phyloP scores from a whole-genome alignment of 2,329 filamentous ascomycete species.

The Macrophomina pseudophaseolina region DNA sequence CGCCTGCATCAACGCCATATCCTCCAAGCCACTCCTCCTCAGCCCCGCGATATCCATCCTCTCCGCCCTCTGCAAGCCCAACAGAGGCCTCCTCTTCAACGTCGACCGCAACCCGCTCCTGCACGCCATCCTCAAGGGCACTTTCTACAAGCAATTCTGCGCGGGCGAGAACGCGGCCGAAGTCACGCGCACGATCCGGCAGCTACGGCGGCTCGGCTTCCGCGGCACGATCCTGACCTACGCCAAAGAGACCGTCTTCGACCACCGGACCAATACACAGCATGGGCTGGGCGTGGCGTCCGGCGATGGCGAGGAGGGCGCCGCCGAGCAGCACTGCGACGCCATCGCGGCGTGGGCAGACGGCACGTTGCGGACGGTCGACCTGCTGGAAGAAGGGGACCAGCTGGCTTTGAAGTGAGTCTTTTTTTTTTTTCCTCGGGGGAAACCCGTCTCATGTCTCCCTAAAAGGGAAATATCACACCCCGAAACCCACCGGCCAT shows the following conservation, averaged over 20 bases:
- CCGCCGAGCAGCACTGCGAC: neutral
- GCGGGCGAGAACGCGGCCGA: conserved; percentile 76
- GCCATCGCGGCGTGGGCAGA: conserved; percentile 35
- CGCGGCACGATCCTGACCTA: conserved; percentile 84
- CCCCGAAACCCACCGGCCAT: no score
- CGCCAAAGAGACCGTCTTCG: conserved; percentile 66
- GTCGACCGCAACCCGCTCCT: conserved; percentile 58
- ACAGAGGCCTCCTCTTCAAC: neutral
- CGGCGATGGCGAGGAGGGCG: neutral
- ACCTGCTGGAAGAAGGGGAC: conserved; percentile 51
- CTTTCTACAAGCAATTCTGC: conserved; percentile 90
- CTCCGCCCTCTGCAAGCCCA: conserved; percentile 10
- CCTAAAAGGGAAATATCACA: no score
- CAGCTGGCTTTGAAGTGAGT: conserved; percentile 54
- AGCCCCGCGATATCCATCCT: neutral
- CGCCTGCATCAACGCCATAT: conserved; percentile 19
- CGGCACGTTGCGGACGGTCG: conserved; percentile 73
- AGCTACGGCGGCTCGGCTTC: conserved; percentile 73
- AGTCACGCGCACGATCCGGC: conserved; percentile 66
- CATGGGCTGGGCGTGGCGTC: neutral
- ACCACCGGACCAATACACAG: conserved; percentile 28
- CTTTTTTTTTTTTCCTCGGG: no score
- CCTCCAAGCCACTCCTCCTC: conserved; percentile 11
- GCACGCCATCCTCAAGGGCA: conserved; percentile 74
- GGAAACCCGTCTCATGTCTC: no score